phyloP scores from a whole-genome alignment of 176 grass and related monocot genomes.

The Carex pumila region DNA sequence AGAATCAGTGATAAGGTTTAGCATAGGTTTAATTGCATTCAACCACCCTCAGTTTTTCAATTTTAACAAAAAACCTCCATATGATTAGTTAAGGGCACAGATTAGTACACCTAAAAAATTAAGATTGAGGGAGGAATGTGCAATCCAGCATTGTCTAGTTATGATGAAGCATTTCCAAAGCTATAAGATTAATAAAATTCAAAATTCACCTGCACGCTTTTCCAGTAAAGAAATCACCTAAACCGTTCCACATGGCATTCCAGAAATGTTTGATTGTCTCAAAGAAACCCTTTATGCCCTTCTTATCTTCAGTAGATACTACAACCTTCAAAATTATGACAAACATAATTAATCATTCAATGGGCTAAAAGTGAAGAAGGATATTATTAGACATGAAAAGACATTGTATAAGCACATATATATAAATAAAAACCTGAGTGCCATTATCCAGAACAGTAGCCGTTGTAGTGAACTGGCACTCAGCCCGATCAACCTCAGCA shows the following conservation, averaged over 20 bases:
- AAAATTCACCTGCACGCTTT: slow-evolving; percentile 56
- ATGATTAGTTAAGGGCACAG: neutral
- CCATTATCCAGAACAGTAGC: slow-evolving; percentile 81
- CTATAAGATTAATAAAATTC: neutral
- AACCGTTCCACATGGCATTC: slow-evolving; percentile 26
- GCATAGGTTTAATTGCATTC: neutral
- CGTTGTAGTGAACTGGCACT: slow-evolving; percentile 56
- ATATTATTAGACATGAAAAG: neutral
- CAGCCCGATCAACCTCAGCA: slow-evolving; percentile 52
- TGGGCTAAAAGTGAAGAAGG: neutral
- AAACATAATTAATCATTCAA: neutral
- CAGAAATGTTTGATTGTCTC: slow-evolving; percentile 37
- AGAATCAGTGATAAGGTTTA: neutral
- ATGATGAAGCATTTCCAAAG: neutral
- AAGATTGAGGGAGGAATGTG: neutral
- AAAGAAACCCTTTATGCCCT: slow-evolving; percentile 41
- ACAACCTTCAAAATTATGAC: slow-evolving; percentile 36
- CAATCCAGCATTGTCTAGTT: neutral
- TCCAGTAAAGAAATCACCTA: slow-evolving; percentile 56
- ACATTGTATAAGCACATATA: neutral
- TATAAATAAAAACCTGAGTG: slow-evolving; percentile 54
- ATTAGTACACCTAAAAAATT: neutral
- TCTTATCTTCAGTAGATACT: slow-evolving; percentile 32
- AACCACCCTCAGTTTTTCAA: neutral
- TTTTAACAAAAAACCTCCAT: neutral